Base-by-base conservation (phyloP, 148 eudicot genomes). In the Vaccinium macrocarpon region DNA sequence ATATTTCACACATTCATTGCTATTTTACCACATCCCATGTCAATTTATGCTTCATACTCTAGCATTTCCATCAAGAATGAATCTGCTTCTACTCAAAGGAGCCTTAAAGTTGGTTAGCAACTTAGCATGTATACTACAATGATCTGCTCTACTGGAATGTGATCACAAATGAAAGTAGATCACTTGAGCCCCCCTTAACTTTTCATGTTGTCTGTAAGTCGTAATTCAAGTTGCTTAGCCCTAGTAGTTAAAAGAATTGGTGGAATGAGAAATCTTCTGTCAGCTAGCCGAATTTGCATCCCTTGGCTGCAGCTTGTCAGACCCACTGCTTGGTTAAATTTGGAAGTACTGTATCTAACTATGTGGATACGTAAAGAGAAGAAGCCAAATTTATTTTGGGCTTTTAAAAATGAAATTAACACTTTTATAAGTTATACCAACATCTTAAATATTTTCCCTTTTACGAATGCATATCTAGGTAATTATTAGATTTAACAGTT, bases 301-400 rank as follows among this genome's bases (percentile, higher is more conserved):
- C 56, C 53, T 25, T 52, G 61, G 80, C 59, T 78, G 80, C 80
- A 78, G 61, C 80, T 51, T 51, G 80, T 15, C 80, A 55, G 48
- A 53, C 48, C 48, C 10, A 2, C 14, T 53, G 29, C 35, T 79
- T 29, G 14, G 57, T 53, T 78, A 38, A 52, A 23, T 8, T 19
- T 50, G 6, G 29, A 78, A 53, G 64, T 15, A 32, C 8, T 16
- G 14, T 55, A 32, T 78, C 6, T 55, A 32, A 55, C 6, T 78
- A 53, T 78, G 81, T 16, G 66, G 49, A 29, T 78, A 29, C 2
- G 48, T 78, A 29, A 78, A 55, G 23, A 55, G 48, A 53, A 29
- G 48, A 53, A 29, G 48, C 62, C 8, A 53, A 13, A 3, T 14
- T 78, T 50, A 16, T 29, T 32, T 35, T 0, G 49, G 13, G 23